Evolutionary conservation across 2,329 filamentous ascomycete species (phyloP), one percentile per base, ranked within the genome.

Genomic region (Calonectria pseudoturangicola): DNA sequence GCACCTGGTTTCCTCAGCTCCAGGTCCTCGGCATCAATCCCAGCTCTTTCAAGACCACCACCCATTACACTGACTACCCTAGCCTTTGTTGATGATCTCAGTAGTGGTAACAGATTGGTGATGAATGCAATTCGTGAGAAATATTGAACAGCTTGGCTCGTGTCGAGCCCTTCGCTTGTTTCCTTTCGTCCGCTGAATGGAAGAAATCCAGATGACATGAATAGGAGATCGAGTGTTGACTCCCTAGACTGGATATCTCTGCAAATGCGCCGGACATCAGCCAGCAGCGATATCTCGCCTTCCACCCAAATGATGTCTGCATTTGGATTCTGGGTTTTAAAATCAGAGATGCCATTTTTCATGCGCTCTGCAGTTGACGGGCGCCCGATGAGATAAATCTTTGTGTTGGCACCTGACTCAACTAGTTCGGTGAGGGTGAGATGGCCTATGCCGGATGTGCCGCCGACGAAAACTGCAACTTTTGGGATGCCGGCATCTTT

Each of bases 361-460:
- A 73, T 79, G 15, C 78, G 78, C 47, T 79, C 76, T 33, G 81
- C 78, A 3, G 83, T 81, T 27, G 76, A 77, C 67, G 79, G 79
- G 63, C 86, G 85, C 13, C 86, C 86, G 67, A 87, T 74, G 1
- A 88, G 62, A 74, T 87, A 88, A 73, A 84, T 82, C 56, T 80
- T 81, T 28, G 82, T 48, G 70, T 77, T 81, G 0, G 77, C 71
- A 4, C 83, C 84, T 0, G 82, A 82, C 3, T 74, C 75, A 64
- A 83, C 83, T 1, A 87, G 73, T 25, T 81, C 83, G 30, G 66
- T 72, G 36, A 87, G 39, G 0, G 86, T 87, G 64, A 81, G 58
- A 63, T 85, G 82, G 12, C 86, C 86, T 69, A 88, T 85, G 54
- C 87, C 87, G 2, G 85, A 84, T 2, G 86, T 88, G n/a, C 83